Base-by-base conservation (phyloP, 768 basidiomycete species). In the Tulasnella sp. region DNA sequence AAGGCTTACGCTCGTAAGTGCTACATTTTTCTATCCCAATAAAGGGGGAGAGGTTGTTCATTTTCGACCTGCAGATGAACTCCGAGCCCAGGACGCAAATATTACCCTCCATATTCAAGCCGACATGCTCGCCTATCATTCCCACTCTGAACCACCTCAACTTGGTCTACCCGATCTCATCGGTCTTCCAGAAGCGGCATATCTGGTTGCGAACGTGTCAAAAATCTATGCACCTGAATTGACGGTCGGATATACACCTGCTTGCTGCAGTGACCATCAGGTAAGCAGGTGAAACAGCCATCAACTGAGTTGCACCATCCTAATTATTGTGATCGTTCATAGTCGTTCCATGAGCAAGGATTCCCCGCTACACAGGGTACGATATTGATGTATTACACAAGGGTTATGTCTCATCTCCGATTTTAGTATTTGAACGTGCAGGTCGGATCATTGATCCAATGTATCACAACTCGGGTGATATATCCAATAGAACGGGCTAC, bases 191-290 rank as follows among this genome's bases (percentile, higher is more conserved):
- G 81, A 83, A 60, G 88, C 81, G 1, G 71, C 80, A 0, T 73
- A 84, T 54, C 72, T 93, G 19, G 75, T 92, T 6, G 70, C 75
- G 3, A 87, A 83, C 58, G 60, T 91, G 2, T 81, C 87, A 13
- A 69, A 69, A 3, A 72, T 93, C 35, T 93, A 93, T 62, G 82
- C 81, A 56, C 85, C 84, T 5, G 83, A 89, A 62, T 68, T 88
- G 22, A 71, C 62, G 0, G 78, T 89, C 32, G 85, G 83, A 24
- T 72, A 70, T 52, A 79, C 83, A 0, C 58, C 76, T 5, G 87
- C 76, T 24, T 95, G 90, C 66, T 95, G 91, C 67, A 90, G 87
- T 58, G 91, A 92, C 59, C 87, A 93, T 61, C 85, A 88, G 72
- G 81, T 76, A 60, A 46, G 65, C 56, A 4, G 29, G 15, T 27